A percentile compares a stretch with the other conserved stretches of the same genome.
These are phyloP conservation scores for Golubevia sp. DNA, from an alignment of 1,284 basidiomycete species.

Conservation along the genomic window DNA sequence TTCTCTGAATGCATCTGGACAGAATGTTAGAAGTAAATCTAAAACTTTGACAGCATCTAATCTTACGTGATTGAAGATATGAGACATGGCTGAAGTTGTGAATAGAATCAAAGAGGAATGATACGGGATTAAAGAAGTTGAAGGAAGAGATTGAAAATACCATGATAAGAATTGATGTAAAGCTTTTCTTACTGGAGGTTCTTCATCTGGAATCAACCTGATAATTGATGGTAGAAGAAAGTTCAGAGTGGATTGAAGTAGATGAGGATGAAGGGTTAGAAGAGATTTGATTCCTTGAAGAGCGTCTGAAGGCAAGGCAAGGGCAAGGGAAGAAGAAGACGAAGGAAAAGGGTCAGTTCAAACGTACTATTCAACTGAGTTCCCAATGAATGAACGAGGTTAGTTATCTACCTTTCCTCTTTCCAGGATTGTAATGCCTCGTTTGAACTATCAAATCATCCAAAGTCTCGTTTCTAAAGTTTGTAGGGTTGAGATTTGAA, in stretches of 20 bases:
- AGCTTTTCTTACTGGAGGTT: constrained; percentile 7
- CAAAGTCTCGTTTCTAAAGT: constrained; percentile 70
- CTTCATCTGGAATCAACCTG: constrained; percentile 72
- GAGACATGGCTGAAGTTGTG: constrained; percentile 85
- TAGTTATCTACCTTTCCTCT: constrained; percentile 69
- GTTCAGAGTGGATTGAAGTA: constrained; percentile 70
- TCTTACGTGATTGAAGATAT: constrained; percentile 91
- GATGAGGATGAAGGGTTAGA: constrained; percentile 70
- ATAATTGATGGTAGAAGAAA: constrained; percentile 72
- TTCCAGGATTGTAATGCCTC: constrained; percentile 79
- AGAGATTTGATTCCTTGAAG: constrained; percentile 81
- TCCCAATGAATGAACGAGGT: not conserved
- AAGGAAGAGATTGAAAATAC: constrained; percentile 6
- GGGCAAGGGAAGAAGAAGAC: not conserved
- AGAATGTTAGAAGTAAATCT: constrained; percentile 75
- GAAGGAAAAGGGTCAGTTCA: not conserved
- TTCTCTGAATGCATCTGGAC: constrained; percentile 66
- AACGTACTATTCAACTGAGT: not conserved
- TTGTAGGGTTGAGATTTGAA: constrained; percentile 9
- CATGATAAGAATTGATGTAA: constrained; percentile 6
- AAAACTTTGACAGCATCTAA: constrained; percentile 85
- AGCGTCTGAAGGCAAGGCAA: constrained; percentile 68
- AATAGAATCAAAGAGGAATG: constrained; percentile 63
- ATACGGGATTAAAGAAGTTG: not conserved
- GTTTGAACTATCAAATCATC: constrained; percentile 78